Evolutionary conservation across 768 basidiomycete species (phyloP), one percentile per base, ranked within the genome.

Genomic region (Royoungia palumana): DNA sequence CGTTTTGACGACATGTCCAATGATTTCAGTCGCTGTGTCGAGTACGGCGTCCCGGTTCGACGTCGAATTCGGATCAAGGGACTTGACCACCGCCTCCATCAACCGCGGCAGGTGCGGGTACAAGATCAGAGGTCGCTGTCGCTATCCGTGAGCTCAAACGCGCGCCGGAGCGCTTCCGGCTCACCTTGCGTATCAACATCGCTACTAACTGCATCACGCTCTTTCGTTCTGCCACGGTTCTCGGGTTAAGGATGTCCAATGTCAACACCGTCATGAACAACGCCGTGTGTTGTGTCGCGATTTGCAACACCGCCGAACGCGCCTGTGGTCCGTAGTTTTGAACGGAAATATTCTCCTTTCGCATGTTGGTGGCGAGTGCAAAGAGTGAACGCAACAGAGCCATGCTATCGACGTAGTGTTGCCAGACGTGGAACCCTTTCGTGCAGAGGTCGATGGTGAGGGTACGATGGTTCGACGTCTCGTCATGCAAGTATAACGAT

Each of bases 81-180:
- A 96, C 64, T 94, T 94, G 16, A 98, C 94, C 1, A 98, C 93
- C 1, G 94, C 93, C 63, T 98, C 96, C 68, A 93, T 86, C 38
- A 97, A 72, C 35, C 84, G 79, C 0, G 94, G 87, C 22, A 98
- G 72, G 57, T 86, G 88, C 4, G 89, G 81, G 56, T 91, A 87
- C 36, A 98, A 72, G 8, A 95, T 82, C 22, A 89, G 72, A 1
- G 94, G 94, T 58, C 88, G 85, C 88, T 93, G 57, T 32, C 8
- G 0, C 28, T 25, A 14, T 19, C 8, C 4, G 14, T 61, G 34
- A 50, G 32, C 32, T 30, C 32, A 21, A 21, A 21, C 37, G 9
- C 14, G 12, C 27, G 34, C 46, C 27, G 16, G n/a, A 5, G 14
- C 13, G 19, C 21, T 43, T 3, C 12, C 22, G 3, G 24, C 64